These are phyloP conservation scores for Platanthera guangdongensis DNA, from an alignment of 106 monocot genomes.

Conservation along the genomic window DNA sequence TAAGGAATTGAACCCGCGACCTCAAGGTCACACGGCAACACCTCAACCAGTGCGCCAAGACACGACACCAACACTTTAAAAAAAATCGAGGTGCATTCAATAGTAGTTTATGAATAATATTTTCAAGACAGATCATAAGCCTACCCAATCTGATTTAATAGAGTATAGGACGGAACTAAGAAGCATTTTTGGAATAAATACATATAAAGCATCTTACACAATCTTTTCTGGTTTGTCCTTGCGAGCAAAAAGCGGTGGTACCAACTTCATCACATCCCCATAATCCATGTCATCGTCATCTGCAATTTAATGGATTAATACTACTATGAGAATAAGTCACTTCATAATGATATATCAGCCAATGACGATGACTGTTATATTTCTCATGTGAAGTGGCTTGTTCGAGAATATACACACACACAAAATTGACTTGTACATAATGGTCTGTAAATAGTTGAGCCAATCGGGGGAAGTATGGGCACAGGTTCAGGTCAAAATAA, in stretches of 20 bases:
- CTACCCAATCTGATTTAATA: no score
- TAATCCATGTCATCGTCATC: slow-evolving; percentile 37
- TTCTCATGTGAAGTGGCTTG: no score
- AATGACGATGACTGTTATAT: neutral
- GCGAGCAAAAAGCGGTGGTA: slow-evolving; percentile 66
- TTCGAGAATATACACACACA: no score
- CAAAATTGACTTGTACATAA: no score
- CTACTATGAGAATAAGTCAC: neutral
- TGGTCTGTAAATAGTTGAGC: no score
- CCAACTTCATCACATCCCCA: slow-evolving; percentile 72
- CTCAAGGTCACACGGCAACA: no score
- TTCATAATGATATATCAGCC: neutral
- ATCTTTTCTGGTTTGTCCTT: slow-evolving; percentile 74
- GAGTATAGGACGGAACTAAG: neutral
- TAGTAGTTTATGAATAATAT: neutral
- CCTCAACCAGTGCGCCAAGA: no score
- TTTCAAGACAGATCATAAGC: neutral
- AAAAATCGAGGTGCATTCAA: neutral
- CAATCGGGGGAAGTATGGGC: no score
- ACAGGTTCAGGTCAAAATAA: neutral
- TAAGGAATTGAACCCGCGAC: no score
- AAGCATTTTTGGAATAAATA: neutral
- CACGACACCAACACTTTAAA: no score
- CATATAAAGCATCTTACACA: slow-evolving; percentile 45
- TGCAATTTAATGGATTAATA: neutral